Percentiles rank a stretch among this genome's conserved stretches.
phyloP scores from a whole-genome alignment of 73 alveolate species.

The Breviolum minutum region DNA sequence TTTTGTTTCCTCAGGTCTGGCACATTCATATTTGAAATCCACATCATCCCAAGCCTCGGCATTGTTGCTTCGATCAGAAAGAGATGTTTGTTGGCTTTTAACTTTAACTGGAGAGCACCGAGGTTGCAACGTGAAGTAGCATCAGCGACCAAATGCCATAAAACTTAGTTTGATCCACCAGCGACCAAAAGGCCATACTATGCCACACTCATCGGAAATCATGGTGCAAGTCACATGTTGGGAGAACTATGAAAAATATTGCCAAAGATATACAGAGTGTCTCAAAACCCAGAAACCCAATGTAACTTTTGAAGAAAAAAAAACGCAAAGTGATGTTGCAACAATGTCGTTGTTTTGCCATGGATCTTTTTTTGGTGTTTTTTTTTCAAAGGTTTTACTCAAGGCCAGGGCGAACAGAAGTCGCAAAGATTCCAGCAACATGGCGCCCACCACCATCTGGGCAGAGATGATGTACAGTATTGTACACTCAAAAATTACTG shows the following conservation, averaged over 20 bases:
- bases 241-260: too few relatives aligned
- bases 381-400: too few relatives aligned
- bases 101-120: background rate
- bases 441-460: background rate
- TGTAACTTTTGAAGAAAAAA: background rate
- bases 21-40: conserved; percentile 67
- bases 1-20: background rate
- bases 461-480: background rate
- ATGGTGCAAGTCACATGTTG: too few relatives aligned
- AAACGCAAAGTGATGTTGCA: background rate
- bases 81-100: too few relatives aligned
- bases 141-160: conserved; percentile 62
- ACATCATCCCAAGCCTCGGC: conserved; percentile 73
- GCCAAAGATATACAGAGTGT: too few relatives aligned
- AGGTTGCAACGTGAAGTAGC: conserved; percentile 28
- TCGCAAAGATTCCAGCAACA: conserved; percentile 45
- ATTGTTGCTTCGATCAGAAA: background rate
- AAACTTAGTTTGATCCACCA: conserved; percentile 1
- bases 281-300: background rate
- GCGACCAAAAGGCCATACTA: too few relatives aligned
- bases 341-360: background rate
- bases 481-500: background rate
- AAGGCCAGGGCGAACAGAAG: background rate
- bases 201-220: too few relatives aligned
- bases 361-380: background rate